Evolutionary conservation across 257 asterid species (phyloP), one percentile per base, ranked within the genome.

Genomic region (Paraleonurus japonicus): DNA sequence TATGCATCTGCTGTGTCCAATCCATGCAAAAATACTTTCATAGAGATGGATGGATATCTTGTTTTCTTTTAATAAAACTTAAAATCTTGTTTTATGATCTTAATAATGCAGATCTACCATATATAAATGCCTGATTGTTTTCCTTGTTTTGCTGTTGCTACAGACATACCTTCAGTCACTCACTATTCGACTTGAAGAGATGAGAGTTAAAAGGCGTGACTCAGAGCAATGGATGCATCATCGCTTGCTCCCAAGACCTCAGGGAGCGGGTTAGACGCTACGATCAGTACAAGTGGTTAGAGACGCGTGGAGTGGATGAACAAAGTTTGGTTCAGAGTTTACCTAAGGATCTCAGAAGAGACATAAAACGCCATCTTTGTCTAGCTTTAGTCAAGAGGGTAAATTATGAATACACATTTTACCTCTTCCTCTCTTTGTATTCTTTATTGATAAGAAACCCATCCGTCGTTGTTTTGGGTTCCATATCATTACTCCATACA

Each of bases 181-280:
- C 72, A 92, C 99, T 55, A 87, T 95, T 70, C 89, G 99, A 74
- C 98, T 95, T 51, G 99, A 95, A 81, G 99, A 95, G 88, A 91
- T 91, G 99, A 88, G 99, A 79, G 95, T 95, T 54, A 95, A 95
- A 85, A 85, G 98, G 83, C 99, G 97, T 13, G 99, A 95, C 83
- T 89, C 99, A 24, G 98, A 95, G 82, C 98, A 95, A 79, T 95
- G 99, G 98, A 95, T 95, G 99, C 98, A 87, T 79, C 99, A 95
- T 78, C 98, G 99, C 64, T 78, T 91, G 83, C 96, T 95, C 41
- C 4, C 90, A 79, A 57, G 99, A 95, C 43, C 90, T 95, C 37
- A 84, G 99, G 35, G 97, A 92, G 75, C 84, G 98, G 7, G 99
- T 95, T 51, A 84, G 99, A 80, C 96, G 98, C 61, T 95, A 92